Evolutionary conservation across 2,329 filamentous ascomycete genomes (phyloP), one percentile per base, ranked within the genome.

Genomic region (Lasiodiplodia sp.): DNA sequence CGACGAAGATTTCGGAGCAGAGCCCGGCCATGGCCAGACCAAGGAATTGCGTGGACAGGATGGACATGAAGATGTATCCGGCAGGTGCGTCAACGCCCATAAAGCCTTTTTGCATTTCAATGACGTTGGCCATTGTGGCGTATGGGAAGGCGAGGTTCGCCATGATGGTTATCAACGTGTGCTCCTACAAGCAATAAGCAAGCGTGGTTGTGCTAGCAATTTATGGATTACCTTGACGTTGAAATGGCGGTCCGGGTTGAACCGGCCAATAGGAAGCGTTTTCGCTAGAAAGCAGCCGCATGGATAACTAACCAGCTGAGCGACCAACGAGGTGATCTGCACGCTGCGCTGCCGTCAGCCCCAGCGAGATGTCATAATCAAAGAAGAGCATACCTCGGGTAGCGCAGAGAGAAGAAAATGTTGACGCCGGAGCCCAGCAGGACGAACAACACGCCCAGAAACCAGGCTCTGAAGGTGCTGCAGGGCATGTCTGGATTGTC

Each of bases 41-140:
- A 37, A 91, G 79, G 68, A 89, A 90, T 76, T 92, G 91, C 1
- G 88, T 91, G 10, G 88, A 91, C 18, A 93, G 83, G 28, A 87
- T 88, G 70, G 92, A 82, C 21, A 92, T 63, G 40, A 63, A 63
- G 44, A 63, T 51, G 44, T 63, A 63, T 18, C 58, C 58, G 28
- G 58, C 58, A 21, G 81, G 52, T 63, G 40, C 31, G 53, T 60
- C 52, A 67, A 71, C 25, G 64, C 69, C 49, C 49, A 53, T 63
- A 40, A 63, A 63, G 40, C 58, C 58, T 25, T 63, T 63, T 25
- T 63, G 69, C 38, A 92, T 78, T 77, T 92, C 88, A 75, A 91
- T 93, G 1, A 82, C 71, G 71, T 91, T 83, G 25, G 90, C 90
- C 74, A 91, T 92, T 66, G 89, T 82, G 73, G 92, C 86, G 75